Evolutionary conservation across 768 basidiomycete species (phyloP).

Genomic region (Holtermanniella nyarrowii): DNA sequence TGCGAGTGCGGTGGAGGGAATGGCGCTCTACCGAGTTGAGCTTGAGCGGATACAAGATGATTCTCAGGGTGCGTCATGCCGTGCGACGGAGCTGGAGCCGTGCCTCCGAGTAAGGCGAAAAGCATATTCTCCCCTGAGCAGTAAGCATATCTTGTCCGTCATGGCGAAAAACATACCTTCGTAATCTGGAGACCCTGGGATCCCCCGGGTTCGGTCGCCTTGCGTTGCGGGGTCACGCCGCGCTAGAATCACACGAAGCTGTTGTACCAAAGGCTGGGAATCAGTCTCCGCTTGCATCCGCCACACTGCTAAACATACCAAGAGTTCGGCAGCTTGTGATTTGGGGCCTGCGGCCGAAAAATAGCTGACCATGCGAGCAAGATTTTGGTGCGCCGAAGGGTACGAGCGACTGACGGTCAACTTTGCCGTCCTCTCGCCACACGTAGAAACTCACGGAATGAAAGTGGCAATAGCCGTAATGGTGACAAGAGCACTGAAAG

Average conservation of each 20-base stretch:
- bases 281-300: background rate
- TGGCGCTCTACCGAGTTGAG: too few species aligned
- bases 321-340: background rate
- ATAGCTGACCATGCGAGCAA: background rate
- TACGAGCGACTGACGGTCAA: background rate
- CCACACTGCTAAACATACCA: background rate
- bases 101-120: slow-evolving; percentile 29
- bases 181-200: background rate
- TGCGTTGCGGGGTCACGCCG: background rate
- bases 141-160: background rate
- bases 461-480: slow-evolving; percentile 31
- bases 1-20: too few species aligned
- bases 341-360: background rate
- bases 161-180: background rate
- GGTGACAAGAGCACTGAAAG: slow-evolving; percentile 32
- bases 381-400: background rate
- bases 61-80: too few species aligned
- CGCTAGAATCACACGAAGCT: background rate
- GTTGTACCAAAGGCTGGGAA: background rate
- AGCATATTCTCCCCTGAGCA: slow-evolving; percentile 29
- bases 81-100: too few species aligned
- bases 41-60: background rate
- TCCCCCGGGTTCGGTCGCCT: background rate
- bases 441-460: background rate
- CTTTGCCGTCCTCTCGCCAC: background rate